Conservation (phyloP, 805 yeast species). For the Suhomyces tanzawaensis region DNA sequence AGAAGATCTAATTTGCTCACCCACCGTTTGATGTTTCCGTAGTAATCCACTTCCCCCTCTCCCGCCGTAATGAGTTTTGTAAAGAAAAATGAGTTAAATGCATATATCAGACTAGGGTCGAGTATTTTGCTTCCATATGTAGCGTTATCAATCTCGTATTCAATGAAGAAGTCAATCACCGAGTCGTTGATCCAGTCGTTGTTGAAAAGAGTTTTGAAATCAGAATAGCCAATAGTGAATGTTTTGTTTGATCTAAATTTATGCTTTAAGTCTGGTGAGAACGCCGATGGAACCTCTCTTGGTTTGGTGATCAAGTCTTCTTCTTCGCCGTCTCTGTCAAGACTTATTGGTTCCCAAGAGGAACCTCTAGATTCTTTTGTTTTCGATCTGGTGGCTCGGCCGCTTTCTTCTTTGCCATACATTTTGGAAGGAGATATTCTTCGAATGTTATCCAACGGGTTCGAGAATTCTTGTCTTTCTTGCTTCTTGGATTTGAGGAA, state of each 20-base stretch:
- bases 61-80: constrained; percentile 49
- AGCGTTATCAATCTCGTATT: constrained; percentile 48
- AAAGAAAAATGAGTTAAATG: constrained; percentile 84
- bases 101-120: constrained; percentile 42
- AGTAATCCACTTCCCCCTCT: constrained; percentile 36
- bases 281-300: constrained; percentile 35
- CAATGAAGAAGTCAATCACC: constrained; percentile 79
- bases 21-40: constrained; percentile 74
- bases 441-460: neutral
- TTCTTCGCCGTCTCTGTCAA: neutral
- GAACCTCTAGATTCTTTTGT: neutral
- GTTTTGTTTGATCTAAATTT: constrained; percentile 52
- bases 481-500: neutral
- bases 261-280: constrained; percentile 47
- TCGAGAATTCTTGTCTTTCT: neutral
- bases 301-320: constrained; percentile 3
- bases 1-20: constrained; percentile 61
- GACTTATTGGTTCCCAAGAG: neutral
- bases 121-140: constrained; percentile 21
- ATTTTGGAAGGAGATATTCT: constrained; percentile 1
- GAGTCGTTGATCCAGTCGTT: constrained; percentile 90
- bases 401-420: neutral
- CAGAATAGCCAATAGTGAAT: constrained; percentile 61
- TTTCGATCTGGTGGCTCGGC: neutral
- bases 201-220: constrained; percentile 74